phyloP scores from a whole-genome alignment of 352 stramenopile genomes.

The Globisporangium nodosum region DNA sequence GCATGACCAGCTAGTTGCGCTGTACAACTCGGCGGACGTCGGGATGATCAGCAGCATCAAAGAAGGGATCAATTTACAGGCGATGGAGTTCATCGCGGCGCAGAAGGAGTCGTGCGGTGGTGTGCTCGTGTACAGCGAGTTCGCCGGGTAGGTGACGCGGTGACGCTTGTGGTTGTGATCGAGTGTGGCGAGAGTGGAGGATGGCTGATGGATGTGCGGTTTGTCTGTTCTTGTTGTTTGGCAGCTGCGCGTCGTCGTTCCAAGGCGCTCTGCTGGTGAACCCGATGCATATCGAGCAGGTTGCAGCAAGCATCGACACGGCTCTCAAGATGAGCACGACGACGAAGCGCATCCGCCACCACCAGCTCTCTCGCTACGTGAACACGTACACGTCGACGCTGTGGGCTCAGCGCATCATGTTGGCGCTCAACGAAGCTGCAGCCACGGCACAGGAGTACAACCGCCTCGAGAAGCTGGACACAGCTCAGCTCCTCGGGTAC shows the following conservation, averaged over 20 bases:
- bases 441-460: slow-evolving; percentile 83
- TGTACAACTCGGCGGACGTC: slow-evolving; percentile 87
- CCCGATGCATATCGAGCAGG: slow-evolving; percentile 86
- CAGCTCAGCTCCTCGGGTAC: slow-evolving; percentile 71
- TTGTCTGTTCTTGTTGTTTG: slow-evolving; percentile 10
- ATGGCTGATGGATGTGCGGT: neutral
- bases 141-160: slow-evolving; percentile 50
- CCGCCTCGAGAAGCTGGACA: slow-evolving; percentile 81
- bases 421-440: slow-evolving; percentile 65
- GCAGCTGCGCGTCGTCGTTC: slow-evolving; percentile 82
- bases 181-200: neutral
- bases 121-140: slow-evolving; percentile 89
- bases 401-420: slow-evolving; percentile 84
- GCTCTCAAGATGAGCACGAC: slow-evolving; percentile 84
- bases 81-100: slow-evolving; percentile 88
- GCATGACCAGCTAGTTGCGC: slow-evolving; percentile 84
- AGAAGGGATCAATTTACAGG: slow-evolving; percentile 89
- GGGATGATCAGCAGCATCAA: slow-evolving; percentile 87
- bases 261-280: slow-evolving; percentile 87
- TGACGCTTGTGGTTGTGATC: neutral
- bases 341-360: slow-evolving; percentile 82
- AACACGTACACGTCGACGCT: slow-evolving; percentile 87
- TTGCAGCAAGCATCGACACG: slow-evolving; percentile 78
- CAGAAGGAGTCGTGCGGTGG: slow-evolving; percentile 79
- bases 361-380: slow-evolving; percentile 82